A percentile compares a stretch with the other conserved stretches of the same genome.
These are phyloP conservation scores for Teunomyces panamensis DNA, from an alignment of 805 yeast species.

Conservation along the genomic window DNA sequence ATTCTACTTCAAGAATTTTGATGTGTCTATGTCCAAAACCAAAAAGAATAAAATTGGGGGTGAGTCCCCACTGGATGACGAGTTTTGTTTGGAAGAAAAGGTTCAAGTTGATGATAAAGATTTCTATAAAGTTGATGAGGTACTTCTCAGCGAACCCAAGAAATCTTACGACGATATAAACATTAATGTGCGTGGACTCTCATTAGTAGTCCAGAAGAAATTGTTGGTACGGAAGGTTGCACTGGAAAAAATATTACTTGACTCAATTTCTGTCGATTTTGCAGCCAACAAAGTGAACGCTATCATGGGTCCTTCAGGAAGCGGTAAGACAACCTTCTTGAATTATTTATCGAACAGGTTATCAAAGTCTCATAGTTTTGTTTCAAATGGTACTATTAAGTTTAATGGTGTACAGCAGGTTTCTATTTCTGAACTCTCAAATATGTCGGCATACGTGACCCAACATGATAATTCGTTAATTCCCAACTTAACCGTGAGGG, in stretches of 20 bases:
- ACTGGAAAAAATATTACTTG: slow-evolving; percentile 16
- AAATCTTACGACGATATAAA: neutral
- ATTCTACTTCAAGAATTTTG: slow-evolving; percentile 17
- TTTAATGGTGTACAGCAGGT: slow-evolving; percentile 15
- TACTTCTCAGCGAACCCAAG: neutral
- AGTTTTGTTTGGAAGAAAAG: slow-evolving; percentile 8
- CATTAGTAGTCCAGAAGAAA: neutral
- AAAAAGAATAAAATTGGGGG: slow-evolving; percentile 19
- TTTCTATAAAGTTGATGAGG: neutral
- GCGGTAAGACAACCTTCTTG: slow-evolving; percentile 42
- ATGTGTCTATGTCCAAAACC: slow-evolving; percentile 20
- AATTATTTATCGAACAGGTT: slow-evolving; percentile 27
- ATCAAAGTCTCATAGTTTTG: slow-evolving; percentile 11
- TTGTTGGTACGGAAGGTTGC: slow-evolving; percentile 5
- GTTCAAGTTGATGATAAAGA: neutral
- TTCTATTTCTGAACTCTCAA: slow-evolving; percentile 13
- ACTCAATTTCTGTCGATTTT: slow-evolving; percentile 30
- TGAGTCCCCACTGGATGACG: slow-evolving; percentile 10
- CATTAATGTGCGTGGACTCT: neutral
- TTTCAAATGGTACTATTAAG: slow-evolving; percentile 12
- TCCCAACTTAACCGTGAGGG: slow-evolving; percentile 23
- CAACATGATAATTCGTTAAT: slow-evolving; percentile 23
- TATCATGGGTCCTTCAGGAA: slow-evolving; percentile 47
- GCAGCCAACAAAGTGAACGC: slow-evolving; percentile 34
- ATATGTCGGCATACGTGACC: slow-evolving; percentile 23